These are phyloP conservation scores for Termitomyces sp. DNA, from an alignment of 768 basidiomycete species.

Conservation along the genomic window DNA sequence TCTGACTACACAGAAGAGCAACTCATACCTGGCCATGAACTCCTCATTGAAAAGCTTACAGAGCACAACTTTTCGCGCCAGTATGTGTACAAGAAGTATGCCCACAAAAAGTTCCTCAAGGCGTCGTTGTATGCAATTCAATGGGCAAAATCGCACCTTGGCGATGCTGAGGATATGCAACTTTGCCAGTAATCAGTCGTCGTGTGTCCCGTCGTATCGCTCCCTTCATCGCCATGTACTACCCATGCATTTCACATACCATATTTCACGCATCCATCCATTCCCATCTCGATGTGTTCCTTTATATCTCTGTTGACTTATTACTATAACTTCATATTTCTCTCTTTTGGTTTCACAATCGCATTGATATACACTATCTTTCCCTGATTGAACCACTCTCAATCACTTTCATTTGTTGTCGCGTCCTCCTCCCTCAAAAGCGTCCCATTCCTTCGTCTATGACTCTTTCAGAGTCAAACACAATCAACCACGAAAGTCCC, in stretches of 20 bases:
- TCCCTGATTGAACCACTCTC: background rate
- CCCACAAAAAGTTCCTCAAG: conserved; percentile 96
- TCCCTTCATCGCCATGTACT: conserved; percentile 14
- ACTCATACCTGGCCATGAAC: conserved; percentile 70
- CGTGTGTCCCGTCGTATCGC: conserved; percentile 16
- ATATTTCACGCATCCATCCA: conserved; percentile 6
- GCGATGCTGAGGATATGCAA: conserved; percentile 39
- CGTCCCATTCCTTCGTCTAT: conserved; percentile 8
- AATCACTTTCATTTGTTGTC: conserved; percentile 28
- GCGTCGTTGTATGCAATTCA: conserved; percentile 75
- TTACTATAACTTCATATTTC: conserved; percentile 12
- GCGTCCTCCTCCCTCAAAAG: conserved; percentile 20
- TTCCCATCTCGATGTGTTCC: conserved; percentile 15
- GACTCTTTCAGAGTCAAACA: conserved; percentile 7
- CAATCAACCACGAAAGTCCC: conserved; percentile 13
- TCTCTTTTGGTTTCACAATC: conserved; percentile 12
- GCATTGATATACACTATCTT: conserved; percentile 16
- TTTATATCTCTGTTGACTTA: conserved; percentile 17
- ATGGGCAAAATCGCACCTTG: conserved; percentile 56
- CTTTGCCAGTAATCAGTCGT: conserved; percentile 31
- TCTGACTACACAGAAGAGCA: conserved; percentile 90
- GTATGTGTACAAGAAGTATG: conserved; percentile 94
- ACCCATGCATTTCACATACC: conserved; percentile 10
- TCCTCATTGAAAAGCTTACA: conserved; percentile 78
- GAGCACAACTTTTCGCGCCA: conserved; percentile 76